A percentile compares a stretch with the other conserved stretches of the same genome.
These are phyloP conservation scores for Clitocybe nebularis DNA, from an alignment of 1,284 basidiomycete genomes.

Conservation along the genomic window DNA sequence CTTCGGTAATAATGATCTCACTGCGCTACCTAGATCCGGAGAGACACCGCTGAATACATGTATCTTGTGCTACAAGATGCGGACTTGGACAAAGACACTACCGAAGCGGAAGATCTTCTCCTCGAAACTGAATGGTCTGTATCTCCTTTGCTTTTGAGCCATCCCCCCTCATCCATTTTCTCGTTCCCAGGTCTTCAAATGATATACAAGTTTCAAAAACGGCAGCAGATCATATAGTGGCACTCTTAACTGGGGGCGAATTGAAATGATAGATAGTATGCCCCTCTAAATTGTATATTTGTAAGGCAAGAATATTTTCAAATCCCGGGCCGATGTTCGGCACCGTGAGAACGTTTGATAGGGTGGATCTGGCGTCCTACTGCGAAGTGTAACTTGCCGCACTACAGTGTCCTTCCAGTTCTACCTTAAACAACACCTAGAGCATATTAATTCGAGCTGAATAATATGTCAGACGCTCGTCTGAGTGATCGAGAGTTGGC, in stretches of 20 bases:
- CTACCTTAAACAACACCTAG: conserved; percentile 8
- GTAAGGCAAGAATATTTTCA: neutral
- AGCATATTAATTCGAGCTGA: conserved; percentile 1
- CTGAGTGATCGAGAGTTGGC: conserved; percentile 75
- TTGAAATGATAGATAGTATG: neutral
- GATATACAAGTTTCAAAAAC: conserved; percentile 29
- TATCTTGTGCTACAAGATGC: conserved; percentile 71
- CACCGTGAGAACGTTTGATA: conserved; percentile 18
- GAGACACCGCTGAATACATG: conserved; percentile 76
- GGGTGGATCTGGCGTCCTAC: neutral
- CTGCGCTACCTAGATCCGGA: conserved; percentile 54
- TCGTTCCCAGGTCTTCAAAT: conserved; percentile 35
- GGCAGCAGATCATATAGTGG: conserved; percentile 25
- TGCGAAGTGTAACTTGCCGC: too few relatives aligned
- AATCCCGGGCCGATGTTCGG: conserved; percentile 4
- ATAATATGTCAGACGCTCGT: conserved; percentile 53
- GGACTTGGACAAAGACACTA: conserved; percentile 61
- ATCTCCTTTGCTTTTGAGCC: neutral
- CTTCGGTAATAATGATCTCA: conserved; percentile 4
- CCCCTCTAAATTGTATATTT: too few relatives aligned
- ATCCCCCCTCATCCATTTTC: conserved; percentile 2
- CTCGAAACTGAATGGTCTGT: conserved; percentile 81
- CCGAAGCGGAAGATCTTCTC: conserved; percentile 72
- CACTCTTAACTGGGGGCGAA: conserved; percentile 16
- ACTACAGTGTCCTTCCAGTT: too few relatives aligned